phyloP scores from a whole-genome alignment of 306 rosid species.

The Casuarina cunninghamiana region DNA sequence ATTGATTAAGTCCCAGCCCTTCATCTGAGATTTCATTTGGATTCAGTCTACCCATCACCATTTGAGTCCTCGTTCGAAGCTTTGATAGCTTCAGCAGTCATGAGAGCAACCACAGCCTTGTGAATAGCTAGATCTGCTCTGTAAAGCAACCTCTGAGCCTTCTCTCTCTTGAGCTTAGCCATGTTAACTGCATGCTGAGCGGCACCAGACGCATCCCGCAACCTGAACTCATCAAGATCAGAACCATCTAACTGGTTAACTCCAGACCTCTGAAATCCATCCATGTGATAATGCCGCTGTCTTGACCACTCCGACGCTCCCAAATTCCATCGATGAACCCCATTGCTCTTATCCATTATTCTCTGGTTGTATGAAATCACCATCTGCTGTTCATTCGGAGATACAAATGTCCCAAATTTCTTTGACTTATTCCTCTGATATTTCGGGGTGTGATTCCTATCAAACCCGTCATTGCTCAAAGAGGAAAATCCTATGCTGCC shows the following conservation, averaged over 20 bases:
- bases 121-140: slow-evolving; percentile 87
- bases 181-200: slow-evolving; percentile 59
- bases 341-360: slow-evolving; percentile 51
- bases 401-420: slow-evolving; percentile 42
- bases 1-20: slow-evolving; percentile 15
- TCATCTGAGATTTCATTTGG: neutral
- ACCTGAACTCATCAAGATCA: slow-evolving; percentile 61
- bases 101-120: slow-evolving; percentile 80
- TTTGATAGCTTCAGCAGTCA: slow-evolving; percentile 87
- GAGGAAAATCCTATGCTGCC: slow-evolving; percentile 44
- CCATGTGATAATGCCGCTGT: slow-evolving; percentile 41
- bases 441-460: slow-evolving; percentile 52
- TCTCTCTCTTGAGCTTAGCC: slow-evolving; percentile 72
- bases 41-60: slow-evolving; percentile 36
- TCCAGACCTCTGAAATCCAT: slow-evolving; percentile 49
- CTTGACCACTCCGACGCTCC: slow-evolving; percentile 44
- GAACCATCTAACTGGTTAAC: slow-evolving; percentile 56
- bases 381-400: slow-evolving; percentile 43
- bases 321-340: slow-evolving; percentile 41
- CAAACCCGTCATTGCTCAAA: slow-evolving; percentile 48
- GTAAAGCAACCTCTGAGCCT: slow-evolving; percentile 63
- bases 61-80: slow-evolving; percentile 45
- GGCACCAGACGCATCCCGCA: slow-evolving; percentile 61
- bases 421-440: slow-evolving; percentile 57
- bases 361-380: slow-evolving; percentile 38